Evolutionary conservation across 805 yeast genomes (phyloP), one percentile per base, ranked within the genome.

Genomic region (Saccharomyces kudriavzevii): DNA sequence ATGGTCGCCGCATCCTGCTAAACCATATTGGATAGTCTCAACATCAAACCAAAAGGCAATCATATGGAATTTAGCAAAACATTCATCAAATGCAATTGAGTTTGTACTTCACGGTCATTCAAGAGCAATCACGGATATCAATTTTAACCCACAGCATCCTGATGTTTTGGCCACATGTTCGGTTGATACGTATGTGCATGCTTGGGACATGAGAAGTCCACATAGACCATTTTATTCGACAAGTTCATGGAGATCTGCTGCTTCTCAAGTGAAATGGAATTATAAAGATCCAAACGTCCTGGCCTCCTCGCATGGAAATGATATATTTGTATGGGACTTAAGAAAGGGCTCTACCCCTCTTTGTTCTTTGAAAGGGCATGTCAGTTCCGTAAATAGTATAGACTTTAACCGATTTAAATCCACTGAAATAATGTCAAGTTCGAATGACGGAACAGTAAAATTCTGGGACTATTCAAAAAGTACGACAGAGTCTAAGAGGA

Each of bases 191-290:
- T 86, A 82, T 61, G 86, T 90, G 20, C 81, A 83, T 52, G 81
- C 87, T 2, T 94, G 99, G 99, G 99, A 94, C 70, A 76, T 91
- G 75, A 76, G 98, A 54, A 76, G 84, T 14, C 92, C 96, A 0
- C 73, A 80, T 49, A 74, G 80, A 56, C 96, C 97, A 0, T 84
- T 81, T 3, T 77, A 78, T 54, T 77, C 83, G 48, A 90, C 89
- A 72, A 89, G 96, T n/a, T 96, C 92, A 65, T 94, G 97, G 95
- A 74, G 87, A 53, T 95, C 97, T 0, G 92, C 95, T 2, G 96
- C 97, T 2, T 81, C 96, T 0, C 98, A 92, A 68, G 97, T 90
- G 14, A 90, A 92, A 66, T 94, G 98, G 97, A 89, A 86, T 66
- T 82, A 82, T 58, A 74, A 77, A 47, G 84, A 91, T 61, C 82